Base-by-base conservation (phyloP, 1,284 basidiomycete species). In the Apiotrichum sp. region DNA sequence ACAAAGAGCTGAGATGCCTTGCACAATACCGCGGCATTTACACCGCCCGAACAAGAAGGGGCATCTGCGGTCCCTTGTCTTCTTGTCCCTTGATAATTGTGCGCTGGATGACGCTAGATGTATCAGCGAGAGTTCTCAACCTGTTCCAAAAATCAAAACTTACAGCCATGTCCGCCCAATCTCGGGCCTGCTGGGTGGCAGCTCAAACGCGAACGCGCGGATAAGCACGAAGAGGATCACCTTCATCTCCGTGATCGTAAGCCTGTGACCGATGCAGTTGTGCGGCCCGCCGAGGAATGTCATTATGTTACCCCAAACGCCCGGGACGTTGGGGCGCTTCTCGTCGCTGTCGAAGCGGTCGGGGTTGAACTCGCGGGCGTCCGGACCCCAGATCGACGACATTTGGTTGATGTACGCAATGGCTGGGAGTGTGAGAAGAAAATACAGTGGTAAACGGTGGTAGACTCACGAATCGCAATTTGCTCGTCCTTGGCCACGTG, bases 231-330 rank as follows among this genome's bases (percentile, higher is more conserved):
- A 85, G 7, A 86, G 60, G 5, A 85, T 72, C 0, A 79, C 81
- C 66, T 84, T 81, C 79, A 56, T 14, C 65, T 88, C 85, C 31
- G 79, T 78, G 46, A 88, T 64, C 7, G 86, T 84, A 64, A 88
- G 87, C 62, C 81, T 80, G 31, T 58, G 63, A 11, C 46, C 66
- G 62, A 87, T 86, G 69, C 85, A 87, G 40, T 83, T 82, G 51
- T 86, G 75, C 62, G 82, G 81, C 16, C 84, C 85, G 53, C 79
- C 80, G 46, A 86, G 71, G 74, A 88, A 88, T n/a, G 85, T 86
- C 56, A 87, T 66, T 34, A 80, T 79, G 63, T 83, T 83, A 1
- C 82, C 1, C 83, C 80, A 74, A 81, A 85, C 35, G 84, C 80
- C n/a, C 74, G 81, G 82, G 40, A 85, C 75, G 43, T 47, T 44